phyloP scores from a whole-genome alignment of 148 eudicot species.

The Camellia japonica region DNA sequence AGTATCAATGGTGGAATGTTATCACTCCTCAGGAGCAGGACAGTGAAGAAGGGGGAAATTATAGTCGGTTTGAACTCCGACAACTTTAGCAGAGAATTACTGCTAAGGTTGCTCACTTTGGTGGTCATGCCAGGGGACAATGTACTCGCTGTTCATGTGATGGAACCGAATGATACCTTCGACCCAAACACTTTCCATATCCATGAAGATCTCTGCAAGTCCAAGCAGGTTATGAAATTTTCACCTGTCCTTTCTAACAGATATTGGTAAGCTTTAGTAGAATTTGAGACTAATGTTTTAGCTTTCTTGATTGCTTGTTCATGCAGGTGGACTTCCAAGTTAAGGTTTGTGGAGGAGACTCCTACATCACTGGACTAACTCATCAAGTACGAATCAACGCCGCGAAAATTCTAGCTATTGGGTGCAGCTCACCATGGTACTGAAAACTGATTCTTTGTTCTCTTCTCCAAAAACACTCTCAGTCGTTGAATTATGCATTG shows the following conservation, averaged over 20 bases:
- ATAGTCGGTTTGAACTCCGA: conserved; percentile 31
- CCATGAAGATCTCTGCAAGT: conserved; percentile 43
- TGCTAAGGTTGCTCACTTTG: conserved; percentile 23
- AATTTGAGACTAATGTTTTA: neutral
- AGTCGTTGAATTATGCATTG: too few relatives aligned
- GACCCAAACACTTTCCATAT: conserved; percentile 34
- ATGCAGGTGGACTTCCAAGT: conserved; percentile 41
- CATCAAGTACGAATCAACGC: conserved; percentile 32
- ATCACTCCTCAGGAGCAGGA: conserved; percentile 10
- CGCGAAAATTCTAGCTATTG: conserved; percentile 32
- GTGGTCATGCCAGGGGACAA: conserved; percentile 25
- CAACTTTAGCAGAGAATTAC: conserved; percentile 32
- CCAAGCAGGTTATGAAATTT: conserved; percentile 23
- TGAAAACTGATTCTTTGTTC: too few relatives aligned
- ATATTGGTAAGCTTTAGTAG: neutral
- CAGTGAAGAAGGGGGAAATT: conserved; percentile 21
- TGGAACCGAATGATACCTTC: conserved; percentile 24
- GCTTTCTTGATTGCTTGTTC: neutral
- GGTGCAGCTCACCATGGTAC: conserved; percentile 33
- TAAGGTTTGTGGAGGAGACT: conserved; percentile 29
- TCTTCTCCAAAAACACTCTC: too few relatives aligned
- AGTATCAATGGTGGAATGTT: conserved; percentile 11
- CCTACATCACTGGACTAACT: conserved; percentile 20
- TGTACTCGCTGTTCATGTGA: conserved; percentile 42
- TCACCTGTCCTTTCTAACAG: neutral